Conservation (phyloP, 2,329 filamentous ascomycete species). For the Pseudodiploospora longispora region DNA sequence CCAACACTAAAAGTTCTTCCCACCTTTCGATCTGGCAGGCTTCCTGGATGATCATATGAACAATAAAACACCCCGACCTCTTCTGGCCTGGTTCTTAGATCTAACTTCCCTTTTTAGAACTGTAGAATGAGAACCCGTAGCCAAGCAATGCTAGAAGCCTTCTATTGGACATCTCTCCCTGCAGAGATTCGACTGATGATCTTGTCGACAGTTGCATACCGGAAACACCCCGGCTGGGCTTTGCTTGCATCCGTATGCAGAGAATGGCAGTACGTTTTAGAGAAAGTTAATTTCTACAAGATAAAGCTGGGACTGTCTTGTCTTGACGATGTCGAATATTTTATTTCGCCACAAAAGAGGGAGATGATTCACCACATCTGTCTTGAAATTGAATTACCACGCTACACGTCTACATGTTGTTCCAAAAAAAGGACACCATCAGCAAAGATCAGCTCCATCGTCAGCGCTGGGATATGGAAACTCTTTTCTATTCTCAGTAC, state of each 20-base stretch:
- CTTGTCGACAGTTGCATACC: conserved; percentile 16
- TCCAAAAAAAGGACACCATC: neutral
- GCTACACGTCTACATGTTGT: conserved; percentile 17
- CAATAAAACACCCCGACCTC: too few relatives aligned
- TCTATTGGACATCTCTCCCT: conserved; percentile 14
- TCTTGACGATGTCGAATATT: conserved; percentile 15
- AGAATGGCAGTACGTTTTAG: conserved; percentile 26
- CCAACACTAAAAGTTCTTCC: too few relatives aligned
- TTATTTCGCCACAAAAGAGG: conserved; percentile 10
- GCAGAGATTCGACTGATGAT: conserved; percentile 25
- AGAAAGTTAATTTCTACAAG: conserved; percentile 20
- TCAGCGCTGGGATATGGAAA: conserved; percentile 15
- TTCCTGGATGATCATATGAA: too few relatives aligned
- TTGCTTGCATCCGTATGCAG: conserved; percentile 25
- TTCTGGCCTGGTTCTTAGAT: neutral
- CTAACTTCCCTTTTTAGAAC: neutral
- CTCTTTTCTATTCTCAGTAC: conserved; percentile 22
- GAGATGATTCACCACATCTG: conserved; percentile 21
- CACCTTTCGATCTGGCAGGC: too few relatives aligned
- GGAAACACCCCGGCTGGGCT: conserved; percentile 23
- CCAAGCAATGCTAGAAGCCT: neutral
- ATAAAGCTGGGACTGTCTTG: conserved; percentile 17
- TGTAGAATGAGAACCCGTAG: neutral
- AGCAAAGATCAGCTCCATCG: conserved; percentile 4
- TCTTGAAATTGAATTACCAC: conserved; percentile 21